phyloP scores from a whole-genome alignment of 1,284 basidiomycete genomes.

The Ceratobasidium sp. region DNA sequence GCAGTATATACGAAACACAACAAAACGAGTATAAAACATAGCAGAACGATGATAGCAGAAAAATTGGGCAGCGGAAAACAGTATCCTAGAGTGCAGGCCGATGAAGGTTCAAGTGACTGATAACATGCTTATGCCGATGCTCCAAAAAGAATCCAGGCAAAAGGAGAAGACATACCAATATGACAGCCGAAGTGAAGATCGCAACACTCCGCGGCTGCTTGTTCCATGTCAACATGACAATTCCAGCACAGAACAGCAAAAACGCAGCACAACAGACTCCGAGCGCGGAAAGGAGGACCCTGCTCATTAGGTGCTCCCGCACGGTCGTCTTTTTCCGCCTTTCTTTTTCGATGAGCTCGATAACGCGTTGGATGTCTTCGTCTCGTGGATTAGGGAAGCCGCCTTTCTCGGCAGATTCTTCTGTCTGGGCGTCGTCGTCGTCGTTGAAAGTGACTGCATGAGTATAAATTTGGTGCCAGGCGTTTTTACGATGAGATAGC shows the following conservation, averaged over 20 bases:
- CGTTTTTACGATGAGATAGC: background rate
- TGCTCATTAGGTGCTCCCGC: constrained; percentile 32
- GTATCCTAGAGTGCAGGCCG: constrained; percentile 27
- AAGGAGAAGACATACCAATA: constrained; percentile 8
- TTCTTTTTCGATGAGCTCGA: constrained; percentile 15
- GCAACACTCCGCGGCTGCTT: constrained; percentile 24
- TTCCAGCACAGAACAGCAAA: constrained; percentile 30
- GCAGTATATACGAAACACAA: background rate
- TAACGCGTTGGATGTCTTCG: constrained; percentile 32
- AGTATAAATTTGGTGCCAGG: background rate
- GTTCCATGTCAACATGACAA: constrained; percentile 39
- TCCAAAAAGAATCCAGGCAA: constrained; percentile 32
- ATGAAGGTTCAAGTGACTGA: constrained; percentile 27
- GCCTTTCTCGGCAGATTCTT: constrained; percentile 17
- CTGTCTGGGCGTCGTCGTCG: constrained; percentile 1
- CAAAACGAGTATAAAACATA: constrained; percentile 7
- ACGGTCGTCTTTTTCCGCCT: background rate
- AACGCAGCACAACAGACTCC: constrained; percentile 17
- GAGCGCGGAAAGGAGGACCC: constrained; percentile 23
- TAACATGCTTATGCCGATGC: constrained; percentile 41
- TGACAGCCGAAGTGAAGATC: constrained; percentile 24
- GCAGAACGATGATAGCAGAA: background rate
- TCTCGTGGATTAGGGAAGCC: constrained; percentile 31
- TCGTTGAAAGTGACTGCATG: background rate
- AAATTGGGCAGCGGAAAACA: background rate